These are phyloP conservation scores for Coemansia sp. DNA, from an alignment of 192 early-diverging fungal genomes.

Conservation along the genomic window DNA sequence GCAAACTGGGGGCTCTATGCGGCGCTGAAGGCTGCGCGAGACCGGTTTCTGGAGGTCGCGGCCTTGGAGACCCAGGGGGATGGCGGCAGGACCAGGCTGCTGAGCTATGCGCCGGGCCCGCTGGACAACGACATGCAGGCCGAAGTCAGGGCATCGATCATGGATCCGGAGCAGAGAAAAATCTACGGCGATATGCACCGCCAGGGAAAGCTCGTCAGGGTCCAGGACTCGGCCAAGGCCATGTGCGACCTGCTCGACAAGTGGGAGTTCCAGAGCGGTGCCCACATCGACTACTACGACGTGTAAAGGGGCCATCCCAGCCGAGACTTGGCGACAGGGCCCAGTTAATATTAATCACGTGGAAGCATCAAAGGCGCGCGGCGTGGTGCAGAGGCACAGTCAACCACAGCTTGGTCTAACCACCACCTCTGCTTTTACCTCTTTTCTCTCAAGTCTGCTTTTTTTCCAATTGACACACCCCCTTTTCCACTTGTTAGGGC, in stretches of 20 bases:
- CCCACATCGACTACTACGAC: constrained; percentile 72
- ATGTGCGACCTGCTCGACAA: constrained; percentile 60
- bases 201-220: constrained; percentile 64
- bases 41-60: constrained; percentile 66
- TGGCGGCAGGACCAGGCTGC: constrained; percentile 55
- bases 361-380: no score
- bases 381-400: no score
- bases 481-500: no score
- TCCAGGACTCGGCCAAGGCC: constrained; percentile 62
- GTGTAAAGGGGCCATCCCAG: no score
- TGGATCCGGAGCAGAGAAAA: constrained; percentile 60
- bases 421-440: no score
- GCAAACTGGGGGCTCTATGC: constrained; percentile 81
- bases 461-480: no score
- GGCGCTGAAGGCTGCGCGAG: constrained; percentile 76
- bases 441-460: no score
- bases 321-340: no score
- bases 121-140: constrained; percentile 82
- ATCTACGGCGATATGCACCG: constrained; percentile 64
- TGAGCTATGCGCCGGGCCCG: constrained; percentile 88
- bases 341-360: no score
- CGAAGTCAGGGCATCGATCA: constrained; percentile 65
- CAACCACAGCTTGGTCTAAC: no score
- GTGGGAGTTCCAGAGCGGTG: constrained; percentile 60
- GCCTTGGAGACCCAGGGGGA: constrained; percentile 61